Base-by-base conservation (phyloP, 2,329 filamentous ascomycete genomes). In the Ceratocystiopsis sp. region DNA sequence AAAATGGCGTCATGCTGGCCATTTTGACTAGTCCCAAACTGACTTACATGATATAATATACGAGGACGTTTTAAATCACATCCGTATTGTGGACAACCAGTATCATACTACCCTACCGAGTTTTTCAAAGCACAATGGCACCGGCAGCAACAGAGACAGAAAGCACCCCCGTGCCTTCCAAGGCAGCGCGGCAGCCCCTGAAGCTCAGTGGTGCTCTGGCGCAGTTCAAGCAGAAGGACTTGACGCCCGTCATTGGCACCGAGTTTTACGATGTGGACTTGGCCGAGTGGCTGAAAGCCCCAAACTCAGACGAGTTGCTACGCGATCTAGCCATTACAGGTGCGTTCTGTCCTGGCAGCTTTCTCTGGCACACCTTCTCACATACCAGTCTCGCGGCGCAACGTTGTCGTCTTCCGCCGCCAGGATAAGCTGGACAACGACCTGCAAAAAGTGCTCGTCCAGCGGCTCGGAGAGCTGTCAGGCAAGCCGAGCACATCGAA, bases 301-400 rank as follows among this genome's bases (percentile, higher is more conserved):
- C 70, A 0, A 76, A 81, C 53, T 65, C 73, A 0, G 76, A 83
- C 42, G 70, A 75, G 38, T 60, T 80, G 17, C 55, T 83, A 19
- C 67, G 73, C 1, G 79, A 83, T 51, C 61, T 84, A 0, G 79
- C 76, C 34, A 75, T 82, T 47, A 80, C 73, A 1, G 71, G 76
- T 80, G 59, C 50, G 63, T 46, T 21, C 5, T 29, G 25, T 29
- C 10, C n/a, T 12, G 16, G 3, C 17, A 16, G 4, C 16, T 34
- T 34, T 38, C 38, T 19, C n/a, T 33, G 17, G 16, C 34, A 5
- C 16, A 34, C 40, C 8, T 11, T 34, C 14, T 8, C 4, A 3
- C 7, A 21, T 33, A 33, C 2, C 17, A 76, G 73, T 78, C 48
- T 76, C 75, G 1, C 67, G 71, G 48, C 65, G 76, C 14, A 74